A percentile compares a stretch with the other conserved stretches of the same genome.
Conservation (phyloP, 2,329 filamentous ascomycete species). For the Aspergillus tanneri region DNA sequence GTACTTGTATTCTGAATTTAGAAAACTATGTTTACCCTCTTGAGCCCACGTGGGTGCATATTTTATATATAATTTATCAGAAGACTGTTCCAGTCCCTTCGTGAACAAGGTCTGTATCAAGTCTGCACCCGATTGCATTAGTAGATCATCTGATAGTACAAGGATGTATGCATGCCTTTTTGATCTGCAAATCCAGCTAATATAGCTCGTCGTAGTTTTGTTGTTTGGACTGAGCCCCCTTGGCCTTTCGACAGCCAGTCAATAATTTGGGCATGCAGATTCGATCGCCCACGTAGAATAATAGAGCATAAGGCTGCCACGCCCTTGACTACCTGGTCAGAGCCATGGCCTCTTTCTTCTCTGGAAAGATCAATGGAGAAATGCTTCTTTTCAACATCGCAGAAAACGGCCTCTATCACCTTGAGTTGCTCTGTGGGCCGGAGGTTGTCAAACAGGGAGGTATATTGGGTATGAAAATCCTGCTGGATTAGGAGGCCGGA, state of each 20-base stretch:
- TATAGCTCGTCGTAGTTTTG: slow-evolving; percentile 67
- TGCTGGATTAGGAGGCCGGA: slow-evolving; percentile 34
- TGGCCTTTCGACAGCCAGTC: slow-evolving; percentile 65
- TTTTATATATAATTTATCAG: slow-evolving; percentile 81
- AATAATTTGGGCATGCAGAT: slow-evolving; percentile 56
- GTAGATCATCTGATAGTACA: neutral
- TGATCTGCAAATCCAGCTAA: slow-evolving; percentile 58
- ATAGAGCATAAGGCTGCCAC: slow-evolving; percentile 57
- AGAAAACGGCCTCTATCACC: slow-evolving; percentile 47
- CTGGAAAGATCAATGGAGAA: slow-evolving; percentile 28
- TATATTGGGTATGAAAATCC: slow-evolving; percentile 31
- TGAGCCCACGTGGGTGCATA: slow-evolving; percentile 84
- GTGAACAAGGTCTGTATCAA: slow-evolving; percentile 55
- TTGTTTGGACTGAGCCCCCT: slow-evolving; percentile 63
- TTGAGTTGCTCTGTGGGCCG: slow-evolving; percentile 51
- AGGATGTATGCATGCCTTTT: slow-evolving; percentile 40
- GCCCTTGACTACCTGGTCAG: slow-evolving; percentile 51
- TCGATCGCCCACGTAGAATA: slow-evolving; percentile 50
- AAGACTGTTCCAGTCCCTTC: slow-evolving; percentile 70
- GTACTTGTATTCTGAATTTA: slow-evolving; percentile 3
- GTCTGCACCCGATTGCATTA: slow-evolving; percentile 31
- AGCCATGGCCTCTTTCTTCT: slow-evolving; percentile 8
- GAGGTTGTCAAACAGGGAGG: slow-evolving; percentile 43
- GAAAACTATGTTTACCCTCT: slow-evolving; percentile 60
- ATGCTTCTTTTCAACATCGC: slow-evolving; percentile 43